Percentiles rank a stretch among this genome's conserved stretches.
phyloP scores from a whole-genome alignment of 129 eudicot species.

The Escallonia rubra region DNA sequence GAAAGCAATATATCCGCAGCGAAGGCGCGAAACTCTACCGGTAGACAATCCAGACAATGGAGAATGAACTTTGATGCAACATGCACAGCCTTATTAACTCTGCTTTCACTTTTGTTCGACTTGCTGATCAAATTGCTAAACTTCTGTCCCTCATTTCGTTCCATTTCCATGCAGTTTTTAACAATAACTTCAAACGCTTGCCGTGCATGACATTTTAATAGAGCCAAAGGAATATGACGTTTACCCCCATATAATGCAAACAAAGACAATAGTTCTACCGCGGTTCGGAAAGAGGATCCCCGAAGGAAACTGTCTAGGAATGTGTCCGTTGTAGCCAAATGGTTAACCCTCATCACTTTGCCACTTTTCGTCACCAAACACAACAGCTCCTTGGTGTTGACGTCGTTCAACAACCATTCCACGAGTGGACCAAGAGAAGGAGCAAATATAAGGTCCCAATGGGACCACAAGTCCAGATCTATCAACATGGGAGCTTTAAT shows the following conservation, averaged over 20 bases:
- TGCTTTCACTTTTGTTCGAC: neutral
- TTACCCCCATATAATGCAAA: conserved; percentile 67
- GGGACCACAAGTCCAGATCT: conserved; percentile 65
- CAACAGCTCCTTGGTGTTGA: conserved; percentile 58
- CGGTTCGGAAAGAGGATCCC: conserved; percentile 61
- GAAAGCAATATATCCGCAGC: conserved; percentile 68
- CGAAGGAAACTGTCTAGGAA: conserved; percentile 56
- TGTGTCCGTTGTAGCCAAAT: conserved; percentile 66
- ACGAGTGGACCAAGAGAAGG: conserved; percentile 86
- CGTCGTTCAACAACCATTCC: conserved; percentile 65
- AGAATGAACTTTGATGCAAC: conserved; percentile 50
- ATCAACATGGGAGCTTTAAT: conserved; percentile 75
- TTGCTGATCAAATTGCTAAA: neutral
- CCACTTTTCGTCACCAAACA: conserved; percentile 67
- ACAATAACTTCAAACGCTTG: conserved; percentile 57
- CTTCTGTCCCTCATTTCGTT: conserved; percentile 7
- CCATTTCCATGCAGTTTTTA: conserved; percentile 27
- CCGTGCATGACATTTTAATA: conserved; percentile 57
- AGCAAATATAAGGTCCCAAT: conserved; percentile 72
- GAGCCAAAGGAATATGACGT: conserved; percentile 48
- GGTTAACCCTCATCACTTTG: conserved; percentile 65
- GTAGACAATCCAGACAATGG: conserved; percentile 63
- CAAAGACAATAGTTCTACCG: conserved; percentile 65
- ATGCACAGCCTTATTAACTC: conserved; percentile 14
- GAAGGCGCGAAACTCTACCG: conserved; percentile 59